Base-by-base conservation (phyloP, 2,329 filamentous ascomycete species). In the Amauroascus niger region DNA sequence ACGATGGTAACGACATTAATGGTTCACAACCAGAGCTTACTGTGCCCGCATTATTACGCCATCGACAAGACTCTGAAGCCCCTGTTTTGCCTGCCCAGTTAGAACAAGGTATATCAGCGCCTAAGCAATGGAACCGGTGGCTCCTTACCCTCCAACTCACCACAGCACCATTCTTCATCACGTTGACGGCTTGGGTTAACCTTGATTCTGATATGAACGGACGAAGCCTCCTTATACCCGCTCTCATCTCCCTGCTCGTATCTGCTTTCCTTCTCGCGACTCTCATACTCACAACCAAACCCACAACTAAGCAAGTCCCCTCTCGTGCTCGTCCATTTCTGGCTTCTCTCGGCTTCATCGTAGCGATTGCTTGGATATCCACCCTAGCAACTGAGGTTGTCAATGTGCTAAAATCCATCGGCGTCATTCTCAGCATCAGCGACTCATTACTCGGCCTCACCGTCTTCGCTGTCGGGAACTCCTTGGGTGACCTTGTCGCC, bases 301-400 rank as follows among this genome's bases (percentile, higher is more conserved):
- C 54, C 39, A 50, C 48, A 35, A 80, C 79, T 0, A 77, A 84
- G 6, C 75, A 80, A 48, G 78, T 77, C 32, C 82, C 84, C 28
- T 86, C 87, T 0, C 81, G 78, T 58, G 87, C 87, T 68, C 85
- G 90, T 55, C 84, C 84, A 47, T 65, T 91, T 22, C 77, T 97
- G 44, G 95, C 89, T 65, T 88, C 95, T 63, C 74, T 94, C 33
- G 93, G 94, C 6, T 98, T 98, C 65, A 75, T 86, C 7, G 94
- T 97, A 55, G 83, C 86, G 57, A 93, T 97, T 54, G 86, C 88
- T 22, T 98, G 94, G 93, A 96, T 97, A 62, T 93, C 88, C 37
- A 93, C 88, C 1, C 89, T 98, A 61, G 91, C 93, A 1, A 88
- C 88, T 33, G 91, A 98, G 73, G 93, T 98, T 4, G 93, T 98